Evolutionary conservation across 1,139 yeast genomes (phyloP).

Genomic region (Pichia sp.): DNA sequence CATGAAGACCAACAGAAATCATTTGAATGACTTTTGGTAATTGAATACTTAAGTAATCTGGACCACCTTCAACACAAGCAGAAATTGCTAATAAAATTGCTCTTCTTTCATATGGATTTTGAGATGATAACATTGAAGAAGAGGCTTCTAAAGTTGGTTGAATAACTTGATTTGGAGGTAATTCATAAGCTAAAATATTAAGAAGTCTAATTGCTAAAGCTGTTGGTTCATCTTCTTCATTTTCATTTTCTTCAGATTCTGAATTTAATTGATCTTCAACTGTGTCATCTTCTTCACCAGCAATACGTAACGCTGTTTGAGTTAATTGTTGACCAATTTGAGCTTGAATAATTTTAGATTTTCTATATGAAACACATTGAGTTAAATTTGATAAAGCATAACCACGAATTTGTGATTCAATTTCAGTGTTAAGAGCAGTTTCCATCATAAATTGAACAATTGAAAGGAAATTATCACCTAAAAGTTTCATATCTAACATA

Average conservation of each 20-base stretch:
- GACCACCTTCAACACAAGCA: slow-evolving; percentile 86
- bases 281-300: slow-evolving; percentile 73
- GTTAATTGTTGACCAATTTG: slow-evolving; percentile 81
- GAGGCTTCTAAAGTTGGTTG: slow-evolving; percentile 69
- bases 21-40: slow-evolving; percentile 67
- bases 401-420: slow-evolving; percentile 77
- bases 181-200: slow-evolving; percentile 69
- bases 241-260: slow-evolving; percentile 86
- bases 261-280: slow-evolving; percentile 71
- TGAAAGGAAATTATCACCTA: slow-evolving; percentile 69
- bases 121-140: slow-evolving; percentile 55
- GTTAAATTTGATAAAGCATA: slow-evolving; percentile 83
- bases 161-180: slow-evolving; percentile 91
- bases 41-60: slow-evolving; percentile 79
- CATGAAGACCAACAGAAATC: slow-evolving; percentile 71
- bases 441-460: slow-evolving; percentile 71
- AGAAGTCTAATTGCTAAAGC: slow-evolving; percentile 75
- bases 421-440: slow-evolving; percentile 57
- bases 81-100: slow-evolving; percentile 81
- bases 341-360: slow-evolving; percentile 53
- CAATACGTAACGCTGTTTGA: slow-evolving; percentile 65
- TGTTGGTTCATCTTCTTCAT: slow-evolving; percentile 80
- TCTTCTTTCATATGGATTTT: slow-evolving; percentile 73
- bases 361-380: slow-evolving; percentile 67
- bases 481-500: slow-evolving; percentile 65